Evolutionary conservation across 768 basidiomycete species (phyloP), one percentile per base, ranked within the genome.

Genomic region (Mycena venus): DNA sequence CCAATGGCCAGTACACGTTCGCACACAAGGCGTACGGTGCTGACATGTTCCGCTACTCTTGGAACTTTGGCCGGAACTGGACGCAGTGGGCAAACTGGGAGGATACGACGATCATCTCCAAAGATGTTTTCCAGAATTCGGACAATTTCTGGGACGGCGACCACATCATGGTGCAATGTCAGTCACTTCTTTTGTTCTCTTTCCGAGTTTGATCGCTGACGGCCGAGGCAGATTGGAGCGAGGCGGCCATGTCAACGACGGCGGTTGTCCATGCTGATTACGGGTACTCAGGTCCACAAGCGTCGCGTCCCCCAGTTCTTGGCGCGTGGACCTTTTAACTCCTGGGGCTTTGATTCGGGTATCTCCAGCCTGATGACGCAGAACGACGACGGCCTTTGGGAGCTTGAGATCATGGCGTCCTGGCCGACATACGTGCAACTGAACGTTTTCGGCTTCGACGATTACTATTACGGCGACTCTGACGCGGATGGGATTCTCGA

Each of bases 381-480:
- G 70, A 88, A 88, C 59, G 83, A 85, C 9, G 88, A 95, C 58
- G 90, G 92, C 62, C 86, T 87, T 61, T 98, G 96, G 96, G 92
- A 95, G 74, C 88, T 97, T 58, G 93, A 96, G 82, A 92, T 98
- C 80, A 96, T 96, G 93, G 90, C 95, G 36, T 85, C 89, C 14
- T 98, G 97, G 97, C 97, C 97, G 7, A 93, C 95, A 1, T 96
- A 91, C 77, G 86, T 98, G 34, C 95, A 98, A 82, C 87, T 98
- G 68, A 97, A 98, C 84, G 93, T 98, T 64, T 98, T 92, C 87
- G 94, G 91, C 70, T 97, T 92, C 82, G 96, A 97, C 80, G 91
- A 97, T 78, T 98, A 91, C 85, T 98, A 93, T 86, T 98, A 97
- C 77, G 97, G 97, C 72, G 97, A 98, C 78, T 85, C 90, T 15